phyloP scores from a whole-genome alignment of 352 stramenopile species.

The Pythium sukuiense region DNA sequence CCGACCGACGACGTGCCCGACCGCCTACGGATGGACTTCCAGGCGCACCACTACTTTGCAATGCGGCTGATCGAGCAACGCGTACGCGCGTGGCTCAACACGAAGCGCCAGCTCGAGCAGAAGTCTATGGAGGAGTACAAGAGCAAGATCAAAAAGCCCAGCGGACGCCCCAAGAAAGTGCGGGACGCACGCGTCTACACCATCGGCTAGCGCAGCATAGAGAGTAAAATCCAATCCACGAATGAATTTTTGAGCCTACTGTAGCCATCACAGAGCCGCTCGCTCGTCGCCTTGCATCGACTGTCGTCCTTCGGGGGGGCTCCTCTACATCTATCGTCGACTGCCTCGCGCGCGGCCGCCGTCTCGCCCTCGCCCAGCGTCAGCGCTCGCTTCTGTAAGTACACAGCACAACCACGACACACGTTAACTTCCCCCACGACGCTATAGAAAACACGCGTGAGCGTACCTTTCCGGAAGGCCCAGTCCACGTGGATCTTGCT shows the following conservation, averaged over 20 bases:
- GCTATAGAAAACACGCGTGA: background rate
- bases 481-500: conserved; percentile 91
- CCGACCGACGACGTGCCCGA: conserved; percentile 34
- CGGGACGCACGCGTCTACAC: conserved; percentile 76
- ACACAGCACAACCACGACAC: too few species aligned
- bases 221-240: conserved; percentile 1
- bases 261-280: background rate
- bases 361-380: conserved; percentile 28
- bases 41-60: conserved; percentile 70
- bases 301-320: too few species aligned
- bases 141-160: conserved; percentile 86
- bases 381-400: conserved; percentile 2
- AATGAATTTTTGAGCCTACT: background rate
- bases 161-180: conserved; percentile 69
- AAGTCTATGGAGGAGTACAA: conserved; percentile 83
- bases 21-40: conserved; percentile 55
- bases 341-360: conserved; percentile 34
- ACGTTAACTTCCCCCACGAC: too few species aligned
- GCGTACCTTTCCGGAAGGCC: conserved; percentile 88
- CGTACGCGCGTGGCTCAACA: conserved; percentile 59
- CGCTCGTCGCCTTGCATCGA: too few species aligned
- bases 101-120: conserved; percentile 69
- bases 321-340: conserved; percentile 44
- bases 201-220: conserved; percentile 40
- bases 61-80: conserved; percentile 56